Evolutionary conservation across 495 filamentous ascomycete genomes (phyloP).

Genomic region (Penicillium atrosanguineum): DNA sequence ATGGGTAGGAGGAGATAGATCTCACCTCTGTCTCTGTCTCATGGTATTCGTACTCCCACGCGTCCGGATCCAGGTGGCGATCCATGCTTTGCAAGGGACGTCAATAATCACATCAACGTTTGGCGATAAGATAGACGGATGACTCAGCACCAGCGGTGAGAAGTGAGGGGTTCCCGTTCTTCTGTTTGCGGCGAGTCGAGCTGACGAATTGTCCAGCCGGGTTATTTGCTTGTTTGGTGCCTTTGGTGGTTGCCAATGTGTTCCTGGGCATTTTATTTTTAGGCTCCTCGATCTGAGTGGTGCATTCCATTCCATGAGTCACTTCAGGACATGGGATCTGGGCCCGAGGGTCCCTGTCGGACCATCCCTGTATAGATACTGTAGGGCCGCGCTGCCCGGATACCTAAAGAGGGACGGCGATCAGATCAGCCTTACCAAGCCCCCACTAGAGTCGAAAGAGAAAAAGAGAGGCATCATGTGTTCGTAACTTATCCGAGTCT

Average conservation of each 20-base stretch:
- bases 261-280: not conserved
- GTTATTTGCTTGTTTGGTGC: not conserved
- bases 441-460: not conserved
- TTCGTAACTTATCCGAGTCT: conserved; percentile 24
- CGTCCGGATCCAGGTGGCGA: conserved; percentile 29
- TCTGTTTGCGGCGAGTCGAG: not conserved
- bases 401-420: too few species aligned
- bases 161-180: not conserved
- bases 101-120: not conserved
- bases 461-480: conserved; percentile 12
- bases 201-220: too few species aligned
- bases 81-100: conserved; percentile 18
- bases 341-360: not conserved
- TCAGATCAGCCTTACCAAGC: conserved; percentile 4
- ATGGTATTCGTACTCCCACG: conserved; percentile 65
- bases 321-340: not conserved
- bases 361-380: not conserved
- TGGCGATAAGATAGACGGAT: conserved; percentile 10
- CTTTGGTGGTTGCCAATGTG: too few species aligned
- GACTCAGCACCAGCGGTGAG: conserved; percentile 13
- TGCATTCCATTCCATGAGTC: not conserved
- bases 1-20: too few species aligned
- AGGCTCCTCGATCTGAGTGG: too few species aligned
- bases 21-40: conserved; percentile 55
- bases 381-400: too few species aligned